Base-by-base conservation (phyloP, 192 early-diverging fungal species). In the Rhizoclosmatium globosum region DNA sequence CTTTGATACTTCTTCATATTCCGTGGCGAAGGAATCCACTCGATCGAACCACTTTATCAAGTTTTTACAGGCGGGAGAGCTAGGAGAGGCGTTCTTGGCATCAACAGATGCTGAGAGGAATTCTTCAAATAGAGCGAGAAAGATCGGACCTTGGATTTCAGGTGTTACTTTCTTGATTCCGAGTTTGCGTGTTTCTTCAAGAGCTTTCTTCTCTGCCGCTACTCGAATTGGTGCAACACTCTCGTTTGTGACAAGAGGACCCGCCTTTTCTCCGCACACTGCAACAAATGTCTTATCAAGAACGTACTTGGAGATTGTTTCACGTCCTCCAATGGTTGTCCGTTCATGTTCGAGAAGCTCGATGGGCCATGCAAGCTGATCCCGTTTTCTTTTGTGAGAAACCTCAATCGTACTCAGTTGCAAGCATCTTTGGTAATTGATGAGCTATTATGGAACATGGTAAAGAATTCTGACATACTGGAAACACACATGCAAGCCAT, bases 291-390 rank as follows among this genome's bases (percentile, higher is more conserved):
- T 64, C 4, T 31, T 9, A 4, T 21, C 11, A 4, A 64, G 61
- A 31, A 64, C 23, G 61, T 64, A 64, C 31, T 64, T 9, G 13
- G 61, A 21, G 61, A 21, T 64, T 6, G 23, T 6, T 4, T 64
- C 11, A 6, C 61, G 7, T 9, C 61, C 61, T 6, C 61, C 61
- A 64, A 64, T 64, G 11, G 61, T 31, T 21, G 61, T n/a, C n/a
- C 61, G 9, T 4, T 64, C 61, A 31, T 64, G 61, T 4, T 21
- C 9, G 11, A 64, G 23, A 23, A 64, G 13, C 31, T 64, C 61
- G 9, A 9, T 11, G 4, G 61, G 61, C 61, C 61, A 64, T 23
- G 61, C 61, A 9, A 64, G 7, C 61, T 64, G 61, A 64, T 64
- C 61, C 17, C 61, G 7, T 31, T 64, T 64, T 6, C 61, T 9